Base-by-base conservation (phyloP, 306 rosid genomes). In the Crotalaria pallida region DNA sequence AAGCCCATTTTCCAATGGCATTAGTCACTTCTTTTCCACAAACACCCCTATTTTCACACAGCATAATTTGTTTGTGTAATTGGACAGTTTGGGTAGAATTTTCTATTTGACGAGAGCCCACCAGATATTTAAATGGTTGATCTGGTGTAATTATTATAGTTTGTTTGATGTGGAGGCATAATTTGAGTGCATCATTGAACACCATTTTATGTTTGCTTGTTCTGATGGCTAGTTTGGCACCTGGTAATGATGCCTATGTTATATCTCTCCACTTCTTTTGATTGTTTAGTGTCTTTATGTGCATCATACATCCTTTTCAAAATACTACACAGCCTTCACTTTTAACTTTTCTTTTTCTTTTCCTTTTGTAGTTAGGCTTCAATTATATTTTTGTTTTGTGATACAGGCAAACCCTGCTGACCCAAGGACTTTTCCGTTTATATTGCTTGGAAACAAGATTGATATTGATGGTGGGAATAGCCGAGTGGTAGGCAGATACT, bases 401-500 rank as follows among this genome's bases (percentile, higher is more conserved):
- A 33, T 11, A 17, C 82, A 89, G 98, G 96, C 96, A 53, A 88
- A 83, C 75, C 96, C 96, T 74, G 45, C 92, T 36, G 81, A 86
- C 72, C 92, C 96, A 13, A 84, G 66, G 78, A 79, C 77, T 5
- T 92, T 92, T 80, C 98, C 98, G 0, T 89, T 92, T 73, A 87
- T 86, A 72, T 81, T 89, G 82, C 96, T 92, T 43, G 98, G 96
- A 80, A 92, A 92, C 85, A 92, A 92, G 90, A 79, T 92, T 75
- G 96, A 92, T 83, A 88, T 92, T 38, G 96, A 92, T 79, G 98
- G 96, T 66, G 98, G 95, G 69, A 92, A 89, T 76, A 92, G 96
- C 85, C 83, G 96, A 74, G 98, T 92, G 96, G 96, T 92, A 85
- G 66, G 96, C 18, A 63, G 45, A 65, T 49, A 34, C 43, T 12